A percentile compares a stretch with the other conserved stretches of the same genome.
Conservation (phyloP, 2,329 filamentous ascomycete species). For the Aspergillus awamori region DNA sequence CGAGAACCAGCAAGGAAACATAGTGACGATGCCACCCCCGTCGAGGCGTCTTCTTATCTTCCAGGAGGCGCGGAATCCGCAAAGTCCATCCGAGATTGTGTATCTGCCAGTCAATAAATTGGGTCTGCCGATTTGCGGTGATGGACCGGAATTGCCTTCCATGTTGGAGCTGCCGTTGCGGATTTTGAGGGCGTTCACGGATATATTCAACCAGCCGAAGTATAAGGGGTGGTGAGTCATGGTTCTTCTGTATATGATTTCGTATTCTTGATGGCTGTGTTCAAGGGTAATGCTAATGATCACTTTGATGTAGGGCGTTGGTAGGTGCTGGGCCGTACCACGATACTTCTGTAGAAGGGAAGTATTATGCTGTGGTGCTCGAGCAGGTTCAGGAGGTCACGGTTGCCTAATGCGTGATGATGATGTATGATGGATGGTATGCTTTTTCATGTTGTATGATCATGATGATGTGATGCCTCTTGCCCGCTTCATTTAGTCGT, state of each 20-base stretch:
- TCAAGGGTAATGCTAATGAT: not conserved
- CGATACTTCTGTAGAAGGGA: slow-evolving; percentile 40
- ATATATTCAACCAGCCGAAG: slow-evolving; percentile 43
- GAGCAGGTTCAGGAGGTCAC: slow-evolving; percentile 30
- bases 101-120: slow-evolving; percentile 42
- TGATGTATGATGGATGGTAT: not conserved
- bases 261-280: not conserved
- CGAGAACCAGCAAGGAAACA: not conserved
- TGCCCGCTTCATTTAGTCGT: not conserved
- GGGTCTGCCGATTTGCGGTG: slow-evolving; percentile 39
- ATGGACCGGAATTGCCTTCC: slow-evolving; percentile 37
- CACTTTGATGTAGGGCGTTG: slow-evolving; percentile 33
- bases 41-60: slow-evolving; percentile 40
- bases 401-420: not conserved
- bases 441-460: slow-evolving; percentile 2
- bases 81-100: slow-evolving; percentile 30
- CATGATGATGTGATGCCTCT: slow-evolving; percentile 6
- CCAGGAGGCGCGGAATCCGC: slow-evolving; percentile 39
- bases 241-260: not conserved
- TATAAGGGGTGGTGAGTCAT: slow-evolving; percentile 42
- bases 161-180: slow-evolving; percentile 39
- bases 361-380: slow-evolving; percentile 42
- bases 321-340: slow-evolving; percentile 39
- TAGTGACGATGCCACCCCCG: not conserved
- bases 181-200: slow-evolving; percentile 40